Percentiles rank a stretch among this genome's conserved stretches.
These are phyloP conservation scores for Harringtonia aguacate DNA, from an alignment of 2,329 filamentous ascomycete species.

Conservation along the genomic window DNA sequence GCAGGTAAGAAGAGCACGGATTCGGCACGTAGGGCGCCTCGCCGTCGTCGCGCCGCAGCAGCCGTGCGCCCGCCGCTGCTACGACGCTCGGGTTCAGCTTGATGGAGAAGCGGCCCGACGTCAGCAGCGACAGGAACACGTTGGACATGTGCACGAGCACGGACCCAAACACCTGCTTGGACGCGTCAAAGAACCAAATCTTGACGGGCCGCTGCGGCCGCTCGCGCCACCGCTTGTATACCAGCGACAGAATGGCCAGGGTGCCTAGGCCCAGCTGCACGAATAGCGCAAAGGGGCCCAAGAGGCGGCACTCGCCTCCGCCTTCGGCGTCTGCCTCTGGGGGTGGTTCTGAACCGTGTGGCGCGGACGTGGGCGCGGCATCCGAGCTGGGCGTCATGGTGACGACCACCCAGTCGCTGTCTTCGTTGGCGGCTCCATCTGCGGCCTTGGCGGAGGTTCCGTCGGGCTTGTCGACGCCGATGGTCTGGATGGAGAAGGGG, in stretches of 20 bases:
- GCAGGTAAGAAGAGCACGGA: conserved; percentile 89
- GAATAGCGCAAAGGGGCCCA: conserved; percentile 83
- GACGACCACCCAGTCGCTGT: background rate
- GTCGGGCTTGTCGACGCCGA: conserved; percentile 1
- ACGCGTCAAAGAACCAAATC: conserved; percentile 96
- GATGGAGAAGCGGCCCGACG: conserved; percentile 70
- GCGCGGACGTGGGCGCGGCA: background rate
- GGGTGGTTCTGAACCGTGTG: background rate
- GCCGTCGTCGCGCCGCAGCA: conserved; percentile 27
- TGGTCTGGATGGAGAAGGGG: conserved; percentile 9
- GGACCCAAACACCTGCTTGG: conserved; percentile 93
- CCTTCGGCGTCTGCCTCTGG: background rate
- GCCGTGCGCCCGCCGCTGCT: conserved; percentile 17
- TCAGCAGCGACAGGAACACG: conserved; percentile 92
- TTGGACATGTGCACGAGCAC: conserved; percentile 87
- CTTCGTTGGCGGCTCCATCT: conserved; percentile 2
- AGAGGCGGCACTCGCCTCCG: conserved; percentile 67
- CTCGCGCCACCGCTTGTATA: conserved; percentile 90
- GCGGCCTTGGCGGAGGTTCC: background rate
- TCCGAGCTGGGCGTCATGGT: background rate
- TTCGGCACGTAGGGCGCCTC: conserved; percentile 63
- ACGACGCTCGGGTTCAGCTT: conserved; percentile 38
- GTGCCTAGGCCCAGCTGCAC: conserved; percentile 80
- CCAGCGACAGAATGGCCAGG: conserved; percentile 73
- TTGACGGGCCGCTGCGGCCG: conserved; percentile 83